These are phyloP conservation scores for Exserohilum turcica DNA, from an alignment of 2,329 filamentous ascomycete genomes.

Conservation along the genomic window DNA sequence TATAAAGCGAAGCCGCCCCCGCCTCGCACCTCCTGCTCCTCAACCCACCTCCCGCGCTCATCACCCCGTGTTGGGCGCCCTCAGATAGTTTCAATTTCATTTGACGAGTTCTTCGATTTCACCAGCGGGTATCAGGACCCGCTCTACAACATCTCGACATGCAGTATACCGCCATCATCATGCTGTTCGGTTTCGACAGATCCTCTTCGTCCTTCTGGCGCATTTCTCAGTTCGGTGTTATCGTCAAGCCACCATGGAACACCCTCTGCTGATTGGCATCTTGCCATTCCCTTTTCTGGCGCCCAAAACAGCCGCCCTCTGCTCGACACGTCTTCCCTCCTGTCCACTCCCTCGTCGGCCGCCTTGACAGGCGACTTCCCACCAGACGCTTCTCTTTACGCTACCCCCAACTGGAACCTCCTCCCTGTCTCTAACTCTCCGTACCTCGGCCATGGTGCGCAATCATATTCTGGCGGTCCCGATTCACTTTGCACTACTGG, in stretches of 20 bases:
- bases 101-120: constrained; percentile 46
- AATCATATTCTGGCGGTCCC: constrained; percentile 21
- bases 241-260: constrained; percentile 33
- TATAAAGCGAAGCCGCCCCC: constrained; percentile 29
- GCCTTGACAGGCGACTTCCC: constrained; percentile 25
- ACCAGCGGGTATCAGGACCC: constrained; percentile 44
- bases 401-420: constrained; percentile 31
- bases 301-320: constrained; percentile 26
- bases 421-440: constrained; percentile 30
- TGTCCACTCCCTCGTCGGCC: constrained; percentile 31
- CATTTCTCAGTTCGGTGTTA: constrained; percentile 27
- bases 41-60: constrained; percentile 40
- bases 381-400: constrained; percentile 26
- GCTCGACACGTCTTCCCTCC: constrained; percentile 26
- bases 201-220: constrained; percentile 31
- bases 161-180: constrained; percentile 31
- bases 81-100: constrained; percentile 41
- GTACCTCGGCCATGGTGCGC: constrained; percentile 29
- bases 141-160: constrained; percentile 41
- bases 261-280: constrained; percentile 37
- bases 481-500: constrained; percentile 18
- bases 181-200: constrained; percentile 30
- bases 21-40: constrained; percentile 24
- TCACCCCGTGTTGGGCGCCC: constrained; percentile 44
- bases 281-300: constrained; percentile 32